These are phyloP conservation scores for Lentinula raphanica DNA, from an alignment of 768 basidiomycete species.

Conservation along the genomic window DNA sequence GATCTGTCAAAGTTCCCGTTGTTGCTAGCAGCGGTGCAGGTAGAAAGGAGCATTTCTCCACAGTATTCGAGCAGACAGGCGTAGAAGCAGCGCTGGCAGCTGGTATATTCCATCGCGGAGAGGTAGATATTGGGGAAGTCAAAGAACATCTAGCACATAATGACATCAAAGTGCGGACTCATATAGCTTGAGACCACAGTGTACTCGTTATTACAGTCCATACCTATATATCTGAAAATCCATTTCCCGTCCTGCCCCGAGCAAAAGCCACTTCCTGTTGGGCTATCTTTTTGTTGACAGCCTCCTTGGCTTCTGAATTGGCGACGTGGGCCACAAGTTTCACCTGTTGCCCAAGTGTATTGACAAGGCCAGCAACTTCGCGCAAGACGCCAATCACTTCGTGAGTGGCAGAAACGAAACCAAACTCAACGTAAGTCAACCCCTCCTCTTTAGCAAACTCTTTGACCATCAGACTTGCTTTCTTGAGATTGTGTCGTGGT, in stretches of 20 bases:
- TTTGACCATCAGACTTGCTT: constrained; percentile 81
- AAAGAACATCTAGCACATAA: constrained; percentile 51
- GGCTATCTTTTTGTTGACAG: constrained; percentile 42
- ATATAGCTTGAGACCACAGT: background rate
- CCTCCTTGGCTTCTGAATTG: constrained; percentile 62
- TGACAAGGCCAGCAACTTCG: constrained; percentile 56
- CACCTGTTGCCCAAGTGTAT: constrained; percentile 52
- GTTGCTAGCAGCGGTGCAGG: constrained; percentile 96
- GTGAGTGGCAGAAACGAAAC: constrained; percentile 79
- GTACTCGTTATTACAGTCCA: background rate
- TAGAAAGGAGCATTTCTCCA: constrained; percentile 72
- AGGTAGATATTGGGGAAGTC: constrained; percentile 80
- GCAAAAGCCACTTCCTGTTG: background rate
- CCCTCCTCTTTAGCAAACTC: constrained; percentile 83
- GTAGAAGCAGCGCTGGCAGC: constrained; percentile 94
- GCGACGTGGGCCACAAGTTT: constrained; percentile 80
- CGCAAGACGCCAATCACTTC: constrained; percentile 79
- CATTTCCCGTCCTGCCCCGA: background rate
- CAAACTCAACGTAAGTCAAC: constrained; percentile 86
- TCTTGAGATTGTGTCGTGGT: constrained; percentile 86
- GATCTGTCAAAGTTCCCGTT: constrained; percentile 80
- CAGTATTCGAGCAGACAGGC: constrained; percentile 73
- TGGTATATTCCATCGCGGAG: constrained; percentile 91
- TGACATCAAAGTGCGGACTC: constrained; percentile 43
- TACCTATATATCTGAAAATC: background rate